These are phyloP conservation scores for Trichosporon faecale DNA, from an alignment of 1,284 basidiomycete species.

Conservation along the genomic window DNA sequence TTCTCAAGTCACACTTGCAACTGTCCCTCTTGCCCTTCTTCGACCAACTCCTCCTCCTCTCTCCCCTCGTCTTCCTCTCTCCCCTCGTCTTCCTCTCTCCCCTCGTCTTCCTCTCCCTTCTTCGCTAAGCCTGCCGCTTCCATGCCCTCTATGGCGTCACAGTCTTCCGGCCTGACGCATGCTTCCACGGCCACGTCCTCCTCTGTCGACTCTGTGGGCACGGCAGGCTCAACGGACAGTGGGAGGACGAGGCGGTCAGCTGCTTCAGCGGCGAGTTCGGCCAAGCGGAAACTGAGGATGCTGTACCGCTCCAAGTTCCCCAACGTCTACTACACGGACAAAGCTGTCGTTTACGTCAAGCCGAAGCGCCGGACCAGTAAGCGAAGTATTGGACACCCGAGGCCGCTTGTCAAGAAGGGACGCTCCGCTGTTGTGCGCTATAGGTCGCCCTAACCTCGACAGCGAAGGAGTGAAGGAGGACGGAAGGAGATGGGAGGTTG, in stretches of 20 bases:
- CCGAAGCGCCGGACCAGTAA: neutral
- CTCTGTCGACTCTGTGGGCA: neutral
- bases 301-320: slow-evolving; percentile 2
- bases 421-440: neutral
- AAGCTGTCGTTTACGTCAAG: neutral
- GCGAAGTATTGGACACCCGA: neutral
- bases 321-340: neutral
- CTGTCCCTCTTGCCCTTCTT: neutral
- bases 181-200: neutral
- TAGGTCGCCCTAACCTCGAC: neutral
- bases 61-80: neutral
- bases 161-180: neutral
- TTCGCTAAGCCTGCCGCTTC: neutral
- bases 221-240: neutral
- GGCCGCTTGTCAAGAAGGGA: neutral
- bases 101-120: neutral
- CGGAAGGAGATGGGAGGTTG: no score
- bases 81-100: neutral
- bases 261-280: neutral
- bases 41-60: no score
- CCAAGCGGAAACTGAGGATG: neutral
- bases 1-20: neutral
- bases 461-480: no score
- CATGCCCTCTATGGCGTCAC: neutral
- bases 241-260: neutral